These are phyloP conservation scores for Ceriops zippeliana DNA, from an alignment of 345 rosid species.

Conservation along the genomic window DNA sequence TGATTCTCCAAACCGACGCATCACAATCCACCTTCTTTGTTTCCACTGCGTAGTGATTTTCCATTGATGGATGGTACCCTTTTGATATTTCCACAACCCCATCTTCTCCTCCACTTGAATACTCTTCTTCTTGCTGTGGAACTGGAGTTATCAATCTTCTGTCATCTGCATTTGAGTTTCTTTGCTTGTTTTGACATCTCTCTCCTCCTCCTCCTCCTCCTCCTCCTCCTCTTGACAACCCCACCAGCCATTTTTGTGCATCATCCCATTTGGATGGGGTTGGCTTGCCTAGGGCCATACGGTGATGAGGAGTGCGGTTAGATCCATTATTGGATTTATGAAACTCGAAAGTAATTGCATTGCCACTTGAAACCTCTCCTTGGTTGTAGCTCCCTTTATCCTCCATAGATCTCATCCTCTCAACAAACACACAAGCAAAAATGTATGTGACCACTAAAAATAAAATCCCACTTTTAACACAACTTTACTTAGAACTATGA, in stretches of 20 bases:
- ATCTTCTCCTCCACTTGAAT: conserved; percentile 46
- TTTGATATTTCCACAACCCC: conserved; percentile 35
- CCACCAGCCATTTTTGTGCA: conserved; percentile 97
- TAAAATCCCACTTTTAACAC: conserved; percentile 2
- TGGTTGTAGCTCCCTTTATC: conserved; percentile 47
- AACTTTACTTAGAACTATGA: neutral
- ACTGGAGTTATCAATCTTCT: conserved; percentile 80
- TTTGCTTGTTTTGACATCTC: conserved; percentile 47
- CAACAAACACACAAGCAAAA: conserved; percentile 16
- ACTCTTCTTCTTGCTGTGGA: conserved; percentile 65
- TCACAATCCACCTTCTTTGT: conserved; percentile 80
- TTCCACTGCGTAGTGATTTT: conserved; percentile 38
- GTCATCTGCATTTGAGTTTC: conserved; percentile 91
- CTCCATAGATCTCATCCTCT: conserved; percentile 70
- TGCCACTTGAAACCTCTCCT: conserved; percentile 48
- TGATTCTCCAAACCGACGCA: conserved; percentile 57
- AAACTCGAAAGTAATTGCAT: conserved; percentile 56
- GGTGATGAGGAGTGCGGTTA: conserved; percentile 54
- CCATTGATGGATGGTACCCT: conserved; percentile 25
- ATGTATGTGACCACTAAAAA: conserved; percentile 3
- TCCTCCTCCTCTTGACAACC: conserved; percentile 48
- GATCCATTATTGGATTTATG: conserved; percentile 59
- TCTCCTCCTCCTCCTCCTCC: conserved; percentile 42
- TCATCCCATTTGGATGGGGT: conserved; percentile 98
- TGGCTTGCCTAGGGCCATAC: conserved; percentile 75